These are phyloP conservation scores for Eucalyptus regnans DNA, from an alignment of 345 rosid genomes.

Conservation along the genomic window DNA sequence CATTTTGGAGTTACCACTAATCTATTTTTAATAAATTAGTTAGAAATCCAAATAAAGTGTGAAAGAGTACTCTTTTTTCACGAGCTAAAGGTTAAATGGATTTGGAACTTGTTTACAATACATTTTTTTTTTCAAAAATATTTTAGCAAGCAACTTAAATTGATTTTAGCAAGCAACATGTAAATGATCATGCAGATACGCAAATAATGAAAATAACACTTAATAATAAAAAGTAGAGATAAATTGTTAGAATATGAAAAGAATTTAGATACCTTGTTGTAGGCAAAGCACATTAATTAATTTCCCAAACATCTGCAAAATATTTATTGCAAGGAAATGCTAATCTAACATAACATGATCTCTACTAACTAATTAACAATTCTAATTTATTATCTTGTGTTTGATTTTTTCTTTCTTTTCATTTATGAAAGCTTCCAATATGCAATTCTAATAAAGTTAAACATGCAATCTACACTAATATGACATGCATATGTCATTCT, in stretches of 20 bases:
- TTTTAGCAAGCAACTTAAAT: neutral
- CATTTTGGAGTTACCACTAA: no score
- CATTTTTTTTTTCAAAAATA: neutral
- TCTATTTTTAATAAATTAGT: rapidly evolving
- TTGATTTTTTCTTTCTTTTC: neutral
- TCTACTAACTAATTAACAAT: neutral
- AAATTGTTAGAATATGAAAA: neutral
- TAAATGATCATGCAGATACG: neutral
- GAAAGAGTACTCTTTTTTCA: neutral
- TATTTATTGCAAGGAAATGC: neutral
- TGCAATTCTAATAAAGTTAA: neutral
- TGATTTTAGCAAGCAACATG: neutral
- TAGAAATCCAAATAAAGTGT: no score
- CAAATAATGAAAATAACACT: neutral
- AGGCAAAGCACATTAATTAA: neutral
- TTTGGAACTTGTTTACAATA: rapidly evolving
- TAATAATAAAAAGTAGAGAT: no score
- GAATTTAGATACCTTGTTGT: no score
- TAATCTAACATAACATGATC: neutral
- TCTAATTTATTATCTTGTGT: neutral
- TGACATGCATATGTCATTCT: neutral
- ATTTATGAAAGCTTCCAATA: neutral
- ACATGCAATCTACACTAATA: neutral
- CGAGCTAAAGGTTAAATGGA: no score
- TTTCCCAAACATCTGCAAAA: neutral